These are phyloP conservation scores for Thuja plicata DNA, from an alignment of 83 land plant genomes.

Conservation along the genomic window DNA sequence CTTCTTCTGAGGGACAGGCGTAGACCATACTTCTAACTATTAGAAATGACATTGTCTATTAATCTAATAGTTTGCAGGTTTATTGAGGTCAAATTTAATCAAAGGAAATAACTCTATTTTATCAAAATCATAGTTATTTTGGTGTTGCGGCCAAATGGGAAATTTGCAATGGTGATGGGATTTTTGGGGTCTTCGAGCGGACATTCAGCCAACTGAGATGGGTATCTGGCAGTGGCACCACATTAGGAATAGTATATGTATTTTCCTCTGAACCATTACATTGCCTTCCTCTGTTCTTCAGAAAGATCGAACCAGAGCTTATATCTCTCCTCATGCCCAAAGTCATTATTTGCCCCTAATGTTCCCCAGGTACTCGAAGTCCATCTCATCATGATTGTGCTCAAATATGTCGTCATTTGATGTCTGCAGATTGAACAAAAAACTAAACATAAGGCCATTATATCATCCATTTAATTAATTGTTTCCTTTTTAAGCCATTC, in stretches of 20 bases:
- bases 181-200: not conserved
- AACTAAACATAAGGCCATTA: too few relatives aligned
- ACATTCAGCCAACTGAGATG: slow-evolving; percentile 52
- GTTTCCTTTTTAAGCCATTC: too few relatives aligned
- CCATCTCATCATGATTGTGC: slow-evolving; percentile 64
- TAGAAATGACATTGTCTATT: too few relatives aligned
- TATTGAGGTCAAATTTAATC: too few relatives aligned
- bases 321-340: slow-evolving; percentile 67
- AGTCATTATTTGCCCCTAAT: slow-evolving; percentile 56
- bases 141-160: not conserved
- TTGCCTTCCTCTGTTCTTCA: slow-evolving; percentile 14
- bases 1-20: too few relatives aligned
- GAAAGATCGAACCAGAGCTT: slow-evolving; percentile 56
- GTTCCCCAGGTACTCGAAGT: slow-evolving; percentile 75
- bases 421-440: slow-evolving; percentile 28
- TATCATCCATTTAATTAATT: too few relatives aligned
- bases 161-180: not conserved
- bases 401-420: slow-evolving; percentile 63
- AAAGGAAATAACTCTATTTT: too few relatives aligned
- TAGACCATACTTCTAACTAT: too few relatives aligned
- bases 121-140: too few relatives aligned
- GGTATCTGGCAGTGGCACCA: slow-evolving; percentile 50
- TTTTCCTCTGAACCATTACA: slow-evolving; percentile 44
- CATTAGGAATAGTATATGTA: slow-evolving; percentile 66
- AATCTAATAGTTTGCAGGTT: too few relatives aligned